phyloP scores from a whole-genome alignment of 2,329 filamentous ascomycete genomes.

The Pseudophaeomoniella oleicola region DNA sequence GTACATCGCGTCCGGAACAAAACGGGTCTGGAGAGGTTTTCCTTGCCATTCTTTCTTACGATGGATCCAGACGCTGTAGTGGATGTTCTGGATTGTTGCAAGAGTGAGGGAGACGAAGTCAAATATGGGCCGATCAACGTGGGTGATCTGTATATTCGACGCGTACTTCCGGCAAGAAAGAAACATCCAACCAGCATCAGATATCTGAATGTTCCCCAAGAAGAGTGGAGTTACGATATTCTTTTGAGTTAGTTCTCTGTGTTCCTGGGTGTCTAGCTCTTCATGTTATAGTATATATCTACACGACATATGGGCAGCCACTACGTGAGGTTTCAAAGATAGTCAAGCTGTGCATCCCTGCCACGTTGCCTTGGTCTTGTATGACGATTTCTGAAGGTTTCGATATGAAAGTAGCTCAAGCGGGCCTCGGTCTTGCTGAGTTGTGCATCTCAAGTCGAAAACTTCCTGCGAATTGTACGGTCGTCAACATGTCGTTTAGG shows the following conservation, averaged over 20 bases:
- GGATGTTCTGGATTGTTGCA: slow-evolving; percentile 15
- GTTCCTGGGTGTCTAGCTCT: too few species aligned
- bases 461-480: too few species aligned
- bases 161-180: slow-evolving; percentile 18
- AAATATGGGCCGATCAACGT: slow-evolving; percentile 15
- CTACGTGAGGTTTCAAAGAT: too few species aligned
- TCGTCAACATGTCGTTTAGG: too few species aligned
- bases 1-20: slow-evolving; percentile 27
- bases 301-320: too few species aligned
- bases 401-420: too few species aligned
- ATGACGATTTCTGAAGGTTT: too few species aligned
- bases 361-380: too few species aligned
- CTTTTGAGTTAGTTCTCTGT: slow-evolving; percentile 10
- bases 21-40: slow-evolving; percentile 20
- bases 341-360: too few species aligned
- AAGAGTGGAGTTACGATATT: slow-evolving; percentile 17
- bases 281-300: too few species aligned
- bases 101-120: slow-evolving; percentile 8
- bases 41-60: slow-evolving; percentile 34
- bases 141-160: slow-evolving; percentile 19
- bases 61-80: slow-evolving; percentile 27
- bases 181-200: slow-evolving; percentile 24
- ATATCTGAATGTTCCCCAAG: slow-evolving; percentile 19
- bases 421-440: too few species aligned
- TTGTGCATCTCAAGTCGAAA: too few species aligned